Evolutionary conservation across 2,329 filamentous ascomycete species (phyloP).

Genomic region (Phaeosphaeria sp.): DNA sequence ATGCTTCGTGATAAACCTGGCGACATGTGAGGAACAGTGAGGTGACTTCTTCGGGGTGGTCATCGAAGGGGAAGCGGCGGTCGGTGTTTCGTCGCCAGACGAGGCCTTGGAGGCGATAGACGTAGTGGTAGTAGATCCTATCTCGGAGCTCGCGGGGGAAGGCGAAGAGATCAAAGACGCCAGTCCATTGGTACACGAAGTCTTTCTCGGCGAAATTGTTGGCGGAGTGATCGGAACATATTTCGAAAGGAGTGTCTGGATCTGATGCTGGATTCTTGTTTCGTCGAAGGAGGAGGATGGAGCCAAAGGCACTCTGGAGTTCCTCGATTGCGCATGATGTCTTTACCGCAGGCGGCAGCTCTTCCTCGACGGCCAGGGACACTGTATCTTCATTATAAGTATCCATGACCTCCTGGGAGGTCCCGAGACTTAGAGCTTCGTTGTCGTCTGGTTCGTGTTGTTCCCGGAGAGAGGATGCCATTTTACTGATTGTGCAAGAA

Average conservation of each 20-base stretch:
- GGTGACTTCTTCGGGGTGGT: slow-evolving; percentile 4
- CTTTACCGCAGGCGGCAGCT: background rate
- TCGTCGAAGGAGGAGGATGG: slow-evolving; percentile 10
- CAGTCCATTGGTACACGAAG: slow-evolving; percentile 12
- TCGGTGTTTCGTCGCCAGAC: slow-evolving; percentile 5
- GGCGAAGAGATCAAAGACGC: slow-evolving; percentile 19
- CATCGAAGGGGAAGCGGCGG: slow-evolving; percentile 1
- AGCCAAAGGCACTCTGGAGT: slow-evolving; percentile 20
- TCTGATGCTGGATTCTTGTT: background rate
- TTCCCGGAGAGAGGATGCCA: background rate
- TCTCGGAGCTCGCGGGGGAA: slow-evolving; percentile 32
- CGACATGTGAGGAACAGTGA: slow-evolving; percentile 21
- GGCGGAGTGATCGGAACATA: background rate
- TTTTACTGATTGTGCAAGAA: background rate
- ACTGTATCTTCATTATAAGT: background rate
- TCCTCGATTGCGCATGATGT: slow-evolving; percentile 10
- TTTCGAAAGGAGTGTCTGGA: background rate
- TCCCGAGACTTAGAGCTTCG: background rate
- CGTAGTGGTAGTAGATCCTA: slow-evolving; percentile 21
- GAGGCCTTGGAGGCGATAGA: slow-evolving; percentile 15
- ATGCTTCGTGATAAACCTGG: slow-evolving; percentile 28
- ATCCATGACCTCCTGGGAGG: background rate
- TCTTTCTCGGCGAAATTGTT: background rate
- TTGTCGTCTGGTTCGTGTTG: background rate
- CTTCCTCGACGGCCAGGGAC: background rate